Base-by-base conservation (phyloP, 129 eudicot genomes). In the Ambrosia artemisiifolia region DNA sequence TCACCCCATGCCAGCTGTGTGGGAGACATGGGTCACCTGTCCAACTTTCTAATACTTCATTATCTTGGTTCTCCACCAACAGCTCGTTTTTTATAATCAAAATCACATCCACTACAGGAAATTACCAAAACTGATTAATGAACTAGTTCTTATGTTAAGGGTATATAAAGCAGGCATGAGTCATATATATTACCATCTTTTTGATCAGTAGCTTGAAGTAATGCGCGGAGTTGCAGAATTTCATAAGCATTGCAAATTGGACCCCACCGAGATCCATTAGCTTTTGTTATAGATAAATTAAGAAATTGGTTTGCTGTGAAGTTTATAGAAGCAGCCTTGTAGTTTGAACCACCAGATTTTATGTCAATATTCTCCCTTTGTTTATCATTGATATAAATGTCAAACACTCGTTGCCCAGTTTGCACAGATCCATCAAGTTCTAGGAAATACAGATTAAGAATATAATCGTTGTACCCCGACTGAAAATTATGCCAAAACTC, bases 11-110 rank as follows among this genome's bases (percentile, higher is more conserved):
- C 96, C 96, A 90, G 20, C 84, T 83, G 72, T 56, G 59, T 9
- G 96, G 96, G 68, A 85, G 86, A 80, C 96, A 90, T 12, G 96
- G 96, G 78, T 90, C 91, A 43, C 96, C 94, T 0, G 81, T 74
- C 94, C 96, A 87, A 48, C 84, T 87, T 62, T 55, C 69, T 80
- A 87, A 67, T 4, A 83, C 48, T 65, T 83, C 74, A 63, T 82
- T 81, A 51, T 79, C 67, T 57, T 68, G 70, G 65, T 90, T 90
- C 53, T 60, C 53, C 67, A 69, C 72, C 77, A 83, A 69, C 68
- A 90, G 62, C 77, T 85, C 88, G 20, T 83, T 69, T 80, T 71
- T 87, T 74, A 87, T 85, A 18, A 76, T 43, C 40, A 72, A 62
- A 51, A 86, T 82, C 19, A 62, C 82, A 62, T 83, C 82, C 71